Base-by-base conservation (phyloP, 495 filamentous ascomycete genomes). In the Aspergillus indologenus region DNA sequence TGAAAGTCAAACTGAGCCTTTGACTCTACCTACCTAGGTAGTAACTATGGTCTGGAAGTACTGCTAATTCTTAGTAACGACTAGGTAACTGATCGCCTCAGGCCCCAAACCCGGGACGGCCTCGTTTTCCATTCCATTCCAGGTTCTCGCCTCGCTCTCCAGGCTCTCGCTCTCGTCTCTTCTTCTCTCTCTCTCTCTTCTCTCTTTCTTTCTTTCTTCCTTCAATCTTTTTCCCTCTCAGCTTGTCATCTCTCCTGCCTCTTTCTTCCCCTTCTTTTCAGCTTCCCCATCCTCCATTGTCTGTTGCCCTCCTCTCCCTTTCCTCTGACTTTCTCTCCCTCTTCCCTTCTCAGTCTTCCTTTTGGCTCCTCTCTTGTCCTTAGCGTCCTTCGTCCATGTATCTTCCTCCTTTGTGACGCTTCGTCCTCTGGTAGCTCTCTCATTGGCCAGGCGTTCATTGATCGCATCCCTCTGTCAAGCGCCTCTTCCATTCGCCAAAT, bases 71-170 rank as follows among this genome's bases (percentile, higher is more conserved):
- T 29, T 29, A 9, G 26, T 40, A 40, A 40, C 34, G 4, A 29
- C 26, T 29, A 29, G 9, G 26, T 29, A 3, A 29, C 12, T 2
- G 59, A 62, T 63, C 60, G 70, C 73, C 73, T 75, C 70, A 75
- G 73, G 73, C 72, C 64, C 53, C 53, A 57, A 65, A 53, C 34
- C 12, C 34, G 34, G 53, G 70, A 69, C 61, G 64, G 67, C 69
- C 69, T 72, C 65, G 67, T 68, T 74, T 74, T 71, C 71, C 71
- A 74, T 71, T 71, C 65, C 70, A 70, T 70, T 73, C 71, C 71
- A 40, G 34, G 34, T 40, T 40, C 34, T 40, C 34, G 34, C 34
- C 34, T 40, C 34, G 34, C 34, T 40, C n/a, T n/a, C n/a, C n/a
- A n/a, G n/a, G n/a, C n/a, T n/a, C n/a, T n/a, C 26, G 12, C 34